Evolutionary conservation across 1,284 basidiomycete species (phyloP).

Genomic region (Ceratobasidium sp.): DNA sequence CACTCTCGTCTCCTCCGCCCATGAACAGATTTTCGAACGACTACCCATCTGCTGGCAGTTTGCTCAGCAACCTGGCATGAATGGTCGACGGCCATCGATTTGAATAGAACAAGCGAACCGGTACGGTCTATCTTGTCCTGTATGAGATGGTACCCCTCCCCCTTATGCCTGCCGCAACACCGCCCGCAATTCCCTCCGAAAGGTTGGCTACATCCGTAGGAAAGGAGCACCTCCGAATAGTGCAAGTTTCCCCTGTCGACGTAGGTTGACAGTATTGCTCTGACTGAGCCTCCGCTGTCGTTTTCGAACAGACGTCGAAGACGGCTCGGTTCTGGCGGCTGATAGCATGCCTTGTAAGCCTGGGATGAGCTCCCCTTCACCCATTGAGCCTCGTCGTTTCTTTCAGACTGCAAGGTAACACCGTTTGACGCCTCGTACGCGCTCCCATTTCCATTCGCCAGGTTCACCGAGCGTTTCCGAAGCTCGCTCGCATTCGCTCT

Average conservation of each 20-base stretch:
- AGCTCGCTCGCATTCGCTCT: constrained; percentile 51
- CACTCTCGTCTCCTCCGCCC: constrained; percentile 59
- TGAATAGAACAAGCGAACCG: constrained; percentile 99
- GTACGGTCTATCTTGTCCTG: too few relatives aligned
- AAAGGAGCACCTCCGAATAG: too few relatives aligned
- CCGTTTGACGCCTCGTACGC: background rate
- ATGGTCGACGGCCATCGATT: constrained; percentile 94
- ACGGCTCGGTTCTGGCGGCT: too few relatives aligned
- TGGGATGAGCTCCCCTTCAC: too few relatives aligned
- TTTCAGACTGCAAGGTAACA: constrained; percentile 36
- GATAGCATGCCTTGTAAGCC: too few relatives aligned
- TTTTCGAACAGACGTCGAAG: too few relatives aligned
- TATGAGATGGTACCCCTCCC: too few relatives aligned
- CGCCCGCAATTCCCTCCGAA: too few relatives aligned
- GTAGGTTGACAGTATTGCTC: constrained; percentile 71
- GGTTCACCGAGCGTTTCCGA: constrained; percentile 52
- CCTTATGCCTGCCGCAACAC: too few relatives aligned
- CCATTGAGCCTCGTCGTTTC: constrained; percentile 54
- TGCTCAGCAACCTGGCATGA: constrained; percentile 91
- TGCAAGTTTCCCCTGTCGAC: too few relatives aligned
- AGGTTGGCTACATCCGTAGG: too few relatives aligned
- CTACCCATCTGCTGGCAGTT: constrained; percentile 94
- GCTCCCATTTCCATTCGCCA: constrained; percentile 10
- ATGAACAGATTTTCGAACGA: constrained; percentile 92
- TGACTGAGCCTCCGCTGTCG: constrained; percentile 90